Evolutionary conservation across 2,329 filamentous ascomycete species (phyloP), one percentile per base, ranked within the genome.

Genomic region (Sporothrix pseudoabietina): DNA sequence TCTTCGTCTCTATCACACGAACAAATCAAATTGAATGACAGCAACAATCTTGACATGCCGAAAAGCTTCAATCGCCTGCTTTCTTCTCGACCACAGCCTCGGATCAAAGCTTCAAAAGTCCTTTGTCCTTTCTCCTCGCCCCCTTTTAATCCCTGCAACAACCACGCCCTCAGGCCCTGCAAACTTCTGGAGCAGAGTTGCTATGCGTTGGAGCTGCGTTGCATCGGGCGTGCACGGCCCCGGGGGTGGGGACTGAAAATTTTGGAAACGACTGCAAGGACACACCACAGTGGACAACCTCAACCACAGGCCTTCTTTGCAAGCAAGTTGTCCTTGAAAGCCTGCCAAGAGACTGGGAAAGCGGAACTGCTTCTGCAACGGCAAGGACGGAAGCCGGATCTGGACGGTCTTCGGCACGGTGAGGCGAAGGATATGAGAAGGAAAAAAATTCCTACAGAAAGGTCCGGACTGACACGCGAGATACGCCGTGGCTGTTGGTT

Each of bases 151-250:
- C 69, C 69, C 54, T 71, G 69, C 69, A 39, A 49, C 30, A 22
- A 30, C 61, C 41, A 69, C 22, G 65, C 65, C 22, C 19, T 30
- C 14, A 49, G 14, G 44, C 44, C 41, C 44, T 49, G 44, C 44
- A 49, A 49, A 30, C 3, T 55, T 44, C n/a, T 35, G 44, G 26
- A 57, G 35, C 49, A 55, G 30, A 22, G 26, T 44, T 49, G 68
- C 30, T 52, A 47, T 70, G 68, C 68, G 52, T 70, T 70, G 35
- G 69, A 59, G 7, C 22, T 47, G 54, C 35, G 69, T 71, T 71
- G 69, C 39, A 71, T 68, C 63, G 16, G 54, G 57, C 72, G 72
- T 35, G 66, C 72, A 73, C 72, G 72, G 72, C 49, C 71, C 72
- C 59, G 57, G 41, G 41, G 41, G 72, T 73, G 68, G 66, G 35